Evolutionary conservation across 257 asterid genomes (phyloP).

Genomic region (Echites panduratus): DNA sequence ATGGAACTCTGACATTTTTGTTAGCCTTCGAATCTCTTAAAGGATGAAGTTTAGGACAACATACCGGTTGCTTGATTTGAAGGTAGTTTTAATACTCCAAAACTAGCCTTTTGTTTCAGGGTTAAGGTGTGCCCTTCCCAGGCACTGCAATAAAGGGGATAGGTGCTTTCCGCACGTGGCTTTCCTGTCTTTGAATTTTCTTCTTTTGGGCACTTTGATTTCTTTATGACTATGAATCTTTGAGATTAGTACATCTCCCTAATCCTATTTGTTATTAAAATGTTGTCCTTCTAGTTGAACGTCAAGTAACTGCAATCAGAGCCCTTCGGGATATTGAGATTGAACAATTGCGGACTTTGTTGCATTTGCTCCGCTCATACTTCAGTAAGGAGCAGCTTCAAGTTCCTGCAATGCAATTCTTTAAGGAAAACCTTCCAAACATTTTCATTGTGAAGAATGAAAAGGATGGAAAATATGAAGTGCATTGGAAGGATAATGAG

Average conservation of each 20-base stretch:
- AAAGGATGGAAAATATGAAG: slow-evolving; percentile 52
- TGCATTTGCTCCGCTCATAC: slow-evolving; percentile 53
- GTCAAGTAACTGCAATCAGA: slow-evolving; percentile 70
- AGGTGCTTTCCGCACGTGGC: neutral
- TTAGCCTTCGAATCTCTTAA: neutral
- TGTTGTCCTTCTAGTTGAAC: slow-evolving; percentile 51
- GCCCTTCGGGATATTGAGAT: slow-evolving; percentile 79
- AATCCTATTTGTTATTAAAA: slow-evolving; percentile 1
- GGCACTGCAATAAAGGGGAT: neutral
- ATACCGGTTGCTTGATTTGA: neutral
- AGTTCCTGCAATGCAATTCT: slow-evolving; percentile 58
- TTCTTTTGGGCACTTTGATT: neutral
- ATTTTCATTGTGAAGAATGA: slow-evolving; percentile 39
- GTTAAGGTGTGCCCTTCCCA: neutral
- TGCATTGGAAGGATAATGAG: slow-evolving; percentile 46
- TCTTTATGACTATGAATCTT: neutral
- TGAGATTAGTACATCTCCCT: neutral
- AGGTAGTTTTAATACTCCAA: neutral
- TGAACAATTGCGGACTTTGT: slow-evolving; percentile 51
- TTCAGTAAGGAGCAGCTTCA: slow-evolving; percentile 54
- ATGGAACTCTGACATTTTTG: neutral
- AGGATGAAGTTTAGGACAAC: neutral
- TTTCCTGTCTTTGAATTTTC: neutral
- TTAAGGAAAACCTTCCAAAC: slow-evolving; percentile 62
- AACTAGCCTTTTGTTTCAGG: neutral